Evolutionary conservation across 78 protist genomes (phyloP), one percentile per base, ranked within the genome.

Genomic region (Protostelium mycophagum): DNA sequence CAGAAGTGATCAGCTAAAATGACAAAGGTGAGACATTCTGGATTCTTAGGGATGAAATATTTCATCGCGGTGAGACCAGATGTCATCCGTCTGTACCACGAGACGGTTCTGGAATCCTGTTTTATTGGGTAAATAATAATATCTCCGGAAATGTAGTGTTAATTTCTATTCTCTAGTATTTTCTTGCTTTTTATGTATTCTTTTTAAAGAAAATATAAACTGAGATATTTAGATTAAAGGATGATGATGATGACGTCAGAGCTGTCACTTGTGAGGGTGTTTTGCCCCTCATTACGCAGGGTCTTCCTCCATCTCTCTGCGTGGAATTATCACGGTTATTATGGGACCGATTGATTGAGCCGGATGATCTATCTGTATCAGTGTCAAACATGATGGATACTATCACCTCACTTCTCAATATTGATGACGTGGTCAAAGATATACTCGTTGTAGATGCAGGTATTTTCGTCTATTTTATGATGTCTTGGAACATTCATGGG

Each of bases 221-320:
- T n/a, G n/a, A n/a, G n/a, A n/a, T n/a, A n/a, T n/a, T n/a, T 28
- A 92, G 95, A 10, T 38, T 93, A 31, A 85, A 34, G 83, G 95
- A 93, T 85, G 63, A 85, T n/a, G 91, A 90, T 83, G 96, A 93
- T 35, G 96, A 93, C 85, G 96, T 93, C 0, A 23, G 96, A 28
- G 96, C 92, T 10, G 87, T 86, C 34, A 91, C 96, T 0, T 89
- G 93, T 16, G 96, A 88, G 36, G 90, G 91, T 0, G 87, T 93
- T 36, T 89, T 88, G 29, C 96, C 96, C 25, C 25, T 93, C 35
- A 39, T 92, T 0, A 36, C 39, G 38, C 83, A 85, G 34, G 35
- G 85, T 1, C 91, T 90, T 0, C 35, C 37, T 35, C 85, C 37
- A 36, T 84, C 84, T 28, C 88, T 63, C 16, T 25, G 87, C 34